Base-by-base conservation (phyloP, 2,329 filamentous ascomycete species). In the Macrophomina tecta region DNA sequence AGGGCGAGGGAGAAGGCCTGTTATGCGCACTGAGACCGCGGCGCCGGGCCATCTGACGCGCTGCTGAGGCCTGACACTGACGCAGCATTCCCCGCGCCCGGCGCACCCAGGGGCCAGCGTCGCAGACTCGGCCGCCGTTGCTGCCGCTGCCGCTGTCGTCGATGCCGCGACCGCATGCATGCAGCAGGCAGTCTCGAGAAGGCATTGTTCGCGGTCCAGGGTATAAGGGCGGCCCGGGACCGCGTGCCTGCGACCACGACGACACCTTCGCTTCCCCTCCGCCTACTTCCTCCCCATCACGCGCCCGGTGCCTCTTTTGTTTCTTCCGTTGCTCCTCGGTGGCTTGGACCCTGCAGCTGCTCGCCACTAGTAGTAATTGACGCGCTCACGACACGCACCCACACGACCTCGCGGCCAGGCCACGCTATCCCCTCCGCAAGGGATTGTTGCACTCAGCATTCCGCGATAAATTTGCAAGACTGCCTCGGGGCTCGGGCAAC, bases 261-360 rank as follows among this genome's bases (percentile, higher is more conserved):
- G 16, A 5, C 42, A 5, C 12, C 16, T n/a, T 14, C 42, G 42
- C 42, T 40, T 34, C 9, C n/a, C 34, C 34, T 40, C 52, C 53
- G 12, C 5, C 38, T 45, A 12, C 14, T 14, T 34, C 36, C 14
- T 8, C 3, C 28, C 56, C 56, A 36, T 48, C 56, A 48, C 56
- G 56, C 56, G 56, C 55, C 38, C 28, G 53, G 9, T 36, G 53
- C 53, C 34, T 34, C 36, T 16, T 23, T 18, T 2, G 36, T 6
- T 32, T 23, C 12, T 18, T 4, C 4, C 28, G 28, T 42, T 18
- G 28, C 23, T 23, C 23, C 23, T 5, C 28, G 28, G 30, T 49
- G 58, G 30, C 58, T 34, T 62, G 58, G 58, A 49, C 58, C 58
- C 58, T 62, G 58, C 45, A 48, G 58, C 58, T 49, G 30, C 45